phyloP scores from a whole-genome alignment of 1,139 yeast species.

The Scheffersomyces insectosa region DNA sequence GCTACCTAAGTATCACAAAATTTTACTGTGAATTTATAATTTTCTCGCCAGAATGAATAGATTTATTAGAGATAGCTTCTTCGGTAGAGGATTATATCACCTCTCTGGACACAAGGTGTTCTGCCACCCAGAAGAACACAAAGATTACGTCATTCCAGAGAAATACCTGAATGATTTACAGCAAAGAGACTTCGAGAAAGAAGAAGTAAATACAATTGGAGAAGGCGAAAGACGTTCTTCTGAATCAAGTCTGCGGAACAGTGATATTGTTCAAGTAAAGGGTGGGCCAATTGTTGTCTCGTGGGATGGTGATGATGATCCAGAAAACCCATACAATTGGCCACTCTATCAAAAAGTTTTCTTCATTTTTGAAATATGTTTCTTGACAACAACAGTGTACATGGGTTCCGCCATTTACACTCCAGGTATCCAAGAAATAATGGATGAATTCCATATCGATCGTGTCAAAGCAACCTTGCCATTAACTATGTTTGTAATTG shows the following conservation, averaged over 20 bases:
- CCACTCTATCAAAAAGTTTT: constrained; percentile 35
- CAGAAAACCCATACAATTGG: constrained; percentile 64
- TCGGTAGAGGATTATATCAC: constrained; percentile 35
- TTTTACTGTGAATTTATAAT: too few relatives aligned
- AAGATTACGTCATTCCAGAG: constrained; percentile 34
- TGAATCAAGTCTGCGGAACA: background rate
- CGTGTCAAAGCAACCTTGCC: constrained; percentile 32
- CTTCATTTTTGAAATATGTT: constrained; percentile 39
- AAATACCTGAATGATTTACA: constrained; percentile 20
- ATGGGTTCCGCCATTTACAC: constrained; percentile 65
- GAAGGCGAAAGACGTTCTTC: background rate
- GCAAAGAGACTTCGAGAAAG: background rate
- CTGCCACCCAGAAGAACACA: constrained; percentile 31
- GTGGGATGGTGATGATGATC: constrained; percentile 56
- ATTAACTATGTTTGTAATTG: constrained; percentile 37
- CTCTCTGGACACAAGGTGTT: constrained; percentile 31
- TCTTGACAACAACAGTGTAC: constrained; percentile 55
- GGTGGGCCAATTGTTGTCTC: constrained; percentile 17
- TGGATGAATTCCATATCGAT: constrained; percentile 27
- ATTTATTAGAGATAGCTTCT: constrained; percentile 34
- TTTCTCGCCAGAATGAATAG: constrained; percentile 1
- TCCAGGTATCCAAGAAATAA: constrained; percentile 45
- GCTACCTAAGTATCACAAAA: too few relatives aligned
- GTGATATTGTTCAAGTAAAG: background rate
- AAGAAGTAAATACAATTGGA: background rate